Evolutionary conservation across 805 yeast genomes (phyloP), one percentile per base, ranked within the genome.

Genomic region (Pichia cabralensis): DNA sequence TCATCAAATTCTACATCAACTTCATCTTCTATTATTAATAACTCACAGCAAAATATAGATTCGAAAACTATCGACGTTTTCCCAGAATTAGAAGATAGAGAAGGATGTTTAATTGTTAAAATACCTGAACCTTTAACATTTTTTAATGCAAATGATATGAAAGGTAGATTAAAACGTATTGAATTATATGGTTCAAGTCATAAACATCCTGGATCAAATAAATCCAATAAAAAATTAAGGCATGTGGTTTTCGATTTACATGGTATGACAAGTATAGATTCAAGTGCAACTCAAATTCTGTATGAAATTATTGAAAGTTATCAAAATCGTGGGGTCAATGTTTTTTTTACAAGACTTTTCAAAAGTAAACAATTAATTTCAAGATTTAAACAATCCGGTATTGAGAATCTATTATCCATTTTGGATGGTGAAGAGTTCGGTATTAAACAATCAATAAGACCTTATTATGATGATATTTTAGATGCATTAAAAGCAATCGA

Each of bases 101-200:
- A 78, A 44, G 86, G 85, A 0, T 80, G 86, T 36, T 61, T 88
- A 23, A 73, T 85, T 20, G 80, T 86, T 24, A 80, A 78, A 43
- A 71, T 86, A 28, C 86, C 95, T 0, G 96, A 86, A 50, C 95
- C 96, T 2, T 62, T 86, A 40, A 83, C 88, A 5, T 86, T 86
- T 56, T 84, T 94, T 26, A 86, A 88, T 53, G 69, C 88, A 7
- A 80, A 80, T 19, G 94, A 83, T 46, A 61, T 86, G 41, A 74
- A 79, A 41, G 64, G 71, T 37, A 63, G 89, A 24, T 60, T 86
- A 38, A 61, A 67, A 28, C 62, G 95, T 28, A 60, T 86, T 20
- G 95, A 86, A 50, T 59, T 71, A 35, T 83, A 81, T 47, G 94
- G 95, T 0, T 75, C 94, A 0, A 65, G 76, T 17, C 67, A 65